phyloP scores from a whole-genome alignment of 306 rosid genomes.

The Ceratonia siliqua region DNA sequence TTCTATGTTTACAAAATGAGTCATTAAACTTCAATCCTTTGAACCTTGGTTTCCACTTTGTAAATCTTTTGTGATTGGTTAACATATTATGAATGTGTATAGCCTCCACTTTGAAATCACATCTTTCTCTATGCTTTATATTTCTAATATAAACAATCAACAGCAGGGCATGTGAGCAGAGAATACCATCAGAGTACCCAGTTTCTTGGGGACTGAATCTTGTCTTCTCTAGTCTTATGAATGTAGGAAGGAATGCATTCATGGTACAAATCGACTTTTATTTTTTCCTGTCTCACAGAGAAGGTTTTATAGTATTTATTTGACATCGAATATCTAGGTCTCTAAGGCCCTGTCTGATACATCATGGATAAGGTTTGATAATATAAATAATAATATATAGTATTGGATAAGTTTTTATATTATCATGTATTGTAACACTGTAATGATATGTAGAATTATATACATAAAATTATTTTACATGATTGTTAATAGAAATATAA shows the following conservation, averaged over 20 bases:
- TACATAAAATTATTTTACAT: too few species aligned
- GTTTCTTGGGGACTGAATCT: background rate
- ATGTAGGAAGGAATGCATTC: background rate
- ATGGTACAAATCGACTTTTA: too few species aligned
- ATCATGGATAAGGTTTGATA: too few species aligned
- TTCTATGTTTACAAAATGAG: background rate
- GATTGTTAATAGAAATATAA: too few species aligned
- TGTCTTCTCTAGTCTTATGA: background rate
- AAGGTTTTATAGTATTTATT: too few species aligned
- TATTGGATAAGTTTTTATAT: too few species aligned
- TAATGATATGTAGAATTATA: too few species aligned
- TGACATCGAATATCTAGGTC: too few species aligned
- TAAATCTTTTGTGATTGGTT: slow-evolving; percentile 7
- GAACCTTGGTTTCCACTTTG: slow-evolving; percentile 8
- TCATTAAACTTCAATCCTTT: background rate
- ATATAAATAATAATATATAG: too few species aligned
- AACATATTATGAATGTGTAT: slow-evolving; percentile 1
- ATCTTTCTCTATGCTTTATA: slow-evolving; percentile 1
- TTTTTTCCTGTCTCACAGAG: too few species aligned
- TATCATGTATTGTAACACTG: too few species aligned
- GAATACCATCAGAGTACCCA: background rate
- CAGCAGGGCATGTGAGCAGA: slow-evolving; percentile 9
- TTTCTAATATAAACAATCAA: slow-evolving; percentile 1
- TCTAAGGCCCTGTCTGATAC: too few species aligned
- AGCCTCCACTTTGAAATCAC: slow-evolving; percentile 1